Conservation (phyloP, 768 basidiomycete genomes). For the Leccinellum luteum region DNA sequence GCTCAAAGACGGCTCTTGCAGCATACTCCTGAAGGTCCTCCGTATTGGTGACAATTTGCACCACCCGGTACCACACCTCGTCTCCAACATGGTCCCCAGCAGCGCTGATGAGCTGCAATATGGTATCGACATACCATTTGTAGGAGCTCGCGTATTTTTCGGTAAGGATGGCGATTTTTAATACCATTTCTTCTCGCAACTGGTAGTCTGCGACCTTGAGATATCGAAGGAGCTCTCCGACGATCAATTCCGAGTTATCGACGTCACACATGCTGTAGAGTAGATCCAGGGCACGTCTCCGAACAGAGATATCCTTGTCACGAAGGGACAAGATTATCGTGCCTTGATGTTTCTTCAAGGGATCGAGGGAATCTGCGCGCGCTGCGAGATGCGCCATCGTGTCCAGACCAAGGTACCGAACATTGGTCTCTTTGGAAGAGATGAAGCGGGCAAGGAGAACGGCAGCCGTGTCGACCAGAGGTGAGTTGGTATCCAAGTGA, state of each 20-base stretch:
- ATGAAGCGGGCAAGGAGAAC: conserved; percentile 94
- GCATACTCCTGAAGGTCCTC: conserved; percentile 98
- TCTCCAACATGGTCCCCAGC: conserved; percentile 99
- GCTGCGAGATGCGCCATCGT: conserved; percentile 98
- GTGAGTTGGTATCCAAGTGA: conserved; percentile 89
- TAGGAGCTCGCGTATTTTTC: conserved; percentile 97
- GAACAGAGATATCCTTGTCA: conserved; percentile 96
- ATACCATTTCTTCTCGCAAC: conserved; percentile 95
- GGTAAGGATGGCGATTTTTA: conserved; percentile 98
- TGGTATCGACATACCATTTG: conserved; percentile 99
- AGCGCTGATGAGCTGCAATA: conserved; percentile 90
- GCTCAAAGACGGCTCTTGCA: conserved; percentile 86
- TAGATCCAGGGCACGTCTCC: conserved; percentile 89
- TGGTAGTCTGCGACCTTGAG: conserved; percentile 96
- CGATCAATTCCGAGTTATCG: conserved; percentile 95
- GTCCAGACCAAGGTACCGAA: conserved; percentile 94
- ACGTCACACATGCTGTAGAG: conserved; percentile 99
- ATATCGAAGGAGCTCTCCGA: conserved; percentile 92
- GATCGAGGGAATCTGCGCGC: conserved; percentile 83
- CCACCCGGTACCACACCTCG: conserved; percentile 99
- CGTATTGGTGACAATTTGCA: conserved; percentile 98
- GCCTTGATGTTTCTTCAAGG: conserved; percentile 92
- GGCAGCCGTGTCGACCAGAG: conserved; percentile 84
- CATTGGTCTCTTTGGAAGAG: conserved; percentile 97
- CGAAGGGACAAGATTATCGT: conserved; percentile 93